These are phyloP conservation scores for Syzygium aqueum DNA, from an alignment of 345 rosid species.

Conservation along the genomic window DNA sequence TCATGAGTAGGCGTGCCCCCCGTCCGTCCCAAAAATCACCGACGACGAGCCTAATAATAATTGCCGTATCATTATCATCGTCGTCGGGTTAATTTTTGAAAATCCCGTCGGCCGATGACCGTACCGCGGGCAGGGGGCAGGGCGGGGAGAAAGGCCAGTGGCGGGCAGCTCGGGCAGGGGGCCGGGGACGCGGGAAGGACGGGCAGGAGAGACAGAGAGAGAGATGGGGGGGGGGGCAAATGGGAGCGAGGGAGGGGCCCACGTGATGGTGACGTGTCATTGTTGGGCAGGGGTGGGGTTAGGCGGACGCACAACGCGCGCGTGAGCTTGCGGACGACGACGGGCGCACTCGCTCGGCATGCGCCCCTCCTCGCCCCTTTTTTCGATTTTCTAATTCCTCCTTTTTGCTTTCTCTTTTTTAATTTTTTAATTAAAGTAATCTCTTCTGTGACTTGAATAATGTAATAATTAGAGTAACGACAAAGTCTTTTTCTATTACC, in stretches of 20 bases:
- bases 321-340: neutral
- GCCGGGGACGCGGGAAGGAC: neutral
- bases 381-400: neutral
- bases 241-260: conserved; percentile 3
- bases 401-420: neutral
- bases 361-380: neutral
- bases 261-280: conserved; percentile 24
- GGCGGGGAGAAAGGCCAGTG: neutral
- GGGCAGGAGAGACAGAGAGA: conserved; percentile 9
- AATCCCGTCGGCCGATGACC: neutral
- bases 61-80: neutral
- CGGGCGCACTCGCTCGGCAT: neutral
- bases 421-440: neutral
- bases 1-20: no score
- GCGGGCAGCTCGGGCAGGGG: conserved; percentile 17
- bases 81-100: neutral
- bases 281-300: neutral
- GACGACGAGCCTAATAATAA: neutral
- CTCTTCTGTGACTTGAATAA: neutral
- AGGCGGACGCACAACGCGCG: conserved; percentile 3
- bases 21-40: no score
- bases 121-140: neutral
- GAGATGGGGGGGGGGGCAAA: neutral
- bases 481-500: neutral
- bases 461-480: neutral